Conservation (phyloP, 495 filamentous ascomycete species). For the Jackrogersella multiformis region DNA sequence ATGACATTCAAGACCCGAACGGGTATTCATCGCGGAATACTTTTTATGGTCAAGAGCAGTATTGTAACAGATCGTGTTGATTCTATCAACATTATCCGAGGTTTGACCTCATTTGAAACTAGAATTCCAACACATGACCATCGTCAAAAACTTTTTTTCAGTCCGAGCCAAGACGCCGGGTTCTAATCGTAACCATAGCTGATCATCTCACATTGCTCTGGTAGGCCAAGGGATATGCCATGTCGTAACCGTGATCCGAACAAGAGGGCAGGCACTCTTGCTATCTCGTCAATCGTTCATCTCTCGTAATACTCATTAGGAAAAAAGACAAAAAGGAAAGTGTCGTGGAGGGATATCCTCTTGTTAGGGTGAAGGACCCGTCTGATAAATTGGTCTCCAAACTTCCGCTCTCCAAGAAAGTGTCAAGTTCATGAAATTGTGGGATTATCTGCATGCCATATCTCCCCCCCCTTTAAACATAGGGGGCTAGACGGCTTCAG, state of each 20-base stretch:
- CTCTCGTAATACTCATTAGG: constrained; percentile 43
- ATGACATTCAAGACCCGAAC: neutral
- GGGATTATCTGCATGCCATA: constrained; percentile 12
- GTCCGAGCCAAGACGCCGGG: constrained; percentile 44
- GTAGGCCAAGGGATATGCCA: constrained; percentile 28
- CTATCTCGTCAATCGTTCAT: constrained; percentile 44
- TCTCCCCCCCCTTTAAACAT: constrained; percentile 10
- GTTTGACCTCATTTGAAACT: constrained; percentile 19
- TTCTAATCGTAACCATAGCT: constrained; percentile 41
- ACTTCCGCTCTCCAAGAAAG: constrained; percentile 12
- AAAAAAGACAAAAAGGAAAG: constrained; percentile 30
- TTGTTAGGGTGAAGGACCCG: constrained; percentile 5
- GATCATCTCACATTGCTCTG: constrained; percentile 34
- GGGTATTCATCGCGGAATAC: neutral
- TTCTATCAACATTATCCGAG: constrained; percentile 35
- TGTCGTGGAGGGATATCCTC: constrained; percentile 14
- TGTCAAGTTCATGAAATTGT: constrained; percentile 20
- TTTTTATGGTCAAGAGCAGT: neutral
- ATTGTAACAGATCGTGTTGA: constrained; percentile 17
- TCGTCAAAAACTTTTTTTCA: constrained; percentile 40
- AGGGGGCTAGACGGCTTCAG: constrained; percentile 7
- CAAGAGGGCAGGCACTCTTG: constrained; percentile 30
- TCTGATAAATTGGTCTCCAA: constrained; percentile 36
- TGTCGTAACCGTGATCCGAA: constrained; percentile 47
- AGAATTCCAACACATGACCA: constrained; percentile 21